These are phyloP conservation scores for Chaetothyriales sp. DNA, from an alignment of 2,329 filamentous ascomycete species.

Conservation along the genomic window DNA sequence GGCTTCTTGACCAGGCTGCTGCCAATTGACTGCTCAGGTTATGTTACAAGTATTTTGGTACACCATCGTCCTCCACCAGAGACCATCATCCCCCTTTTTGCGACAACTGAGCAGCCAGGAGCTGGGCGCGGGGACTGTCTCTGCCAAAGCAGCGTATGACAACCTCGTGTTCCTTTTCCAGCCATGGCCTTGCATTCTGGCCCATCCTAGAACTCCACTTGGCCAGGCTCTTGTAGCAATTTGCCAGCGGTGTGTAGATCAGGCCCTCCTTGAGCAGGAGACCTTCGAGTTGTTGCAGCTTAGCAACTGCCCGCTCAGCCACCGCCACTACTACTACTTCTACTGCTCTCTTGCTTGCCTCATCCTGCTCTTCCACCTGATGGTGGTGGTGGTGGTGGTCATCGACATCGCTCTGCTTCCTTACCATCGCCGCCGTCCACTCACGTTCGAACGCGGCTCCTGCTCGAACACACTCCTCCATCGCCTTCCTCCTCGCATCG, in stretches of 20 bases:
- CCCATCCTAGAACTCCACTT: conserved; percentile 11
- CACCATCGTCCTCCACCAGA: too few relatives aligned
- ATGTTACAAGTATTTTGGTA: too few relatives aligned
- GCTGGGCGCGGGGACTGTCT: conserved; percentile 1
- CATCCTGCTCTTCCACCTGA: background rate
- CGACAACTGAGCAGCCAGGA: background rate
- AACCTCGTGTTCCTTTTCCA: conserved; percentile 6
- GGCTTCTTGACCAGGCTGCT: conserved; percentile 20
- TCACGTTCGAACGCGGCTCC: conserved; percentile 7
- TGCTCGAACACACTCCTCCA: conserved; percentile 7
- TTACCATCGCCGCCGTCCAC: background rate
- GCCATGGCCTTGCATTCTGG: conserved; percentile 6
- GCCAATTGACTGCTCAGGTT: background rate
- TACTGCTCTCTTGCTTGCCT: background rate
- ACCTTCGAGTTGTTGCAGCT: conserved; percentile 5
- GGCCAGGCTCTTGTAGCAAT: conserved; percentile 11
- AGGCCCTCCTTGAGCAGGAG: conserved; percentile 13
- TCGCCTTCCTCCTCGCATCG: conserved; percentile 11
- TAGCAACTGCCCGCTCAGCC: conserved; percentile 1
- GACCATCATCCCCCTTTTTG: background rate
- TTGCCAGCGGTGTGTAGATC: conserved; percentile 9
- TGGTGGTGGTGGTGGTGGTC: too few relatives aligned
- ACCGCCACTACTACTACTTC: too few relatives aligned
- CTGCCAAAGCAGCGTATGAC: conserved; percentile 8
- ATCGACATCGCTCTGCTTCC: background rate